Evolutionary conservation across 208 protist species (phyloP).

Genomic region (Strigomonas galati): DNA sequence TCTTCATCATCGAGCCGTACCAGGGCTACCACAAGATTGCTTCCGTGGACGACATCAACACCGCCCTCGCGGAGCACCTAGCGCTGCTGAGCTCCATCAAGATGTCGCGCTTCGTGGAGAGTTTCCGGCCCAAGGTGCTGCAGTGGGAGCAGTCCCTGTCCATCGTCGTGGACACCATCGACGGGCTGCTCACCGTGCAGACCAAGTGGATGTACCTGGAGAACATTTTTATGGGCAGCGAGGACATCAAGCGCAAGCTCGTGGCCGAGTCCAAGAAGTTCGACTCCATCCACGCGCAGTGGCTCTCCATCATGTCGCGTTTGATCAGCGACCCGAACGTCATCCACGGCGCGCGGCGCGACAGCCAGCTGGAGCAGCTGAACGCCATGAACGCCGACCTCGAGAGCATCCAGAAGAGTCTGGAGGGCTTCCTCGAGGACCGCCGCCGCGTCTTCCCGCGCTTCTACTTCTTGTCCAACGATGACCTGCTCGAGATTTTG

Average conservation of each 20-base stretch:
- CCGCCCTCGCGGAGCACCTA: conserved; percentile 92
- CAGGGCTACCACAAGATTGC: conserved; percentile 91
- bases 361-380: conserved; percentile 92
- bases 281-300: conserved; percentile 93
- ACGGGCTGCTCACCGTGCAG: conserved; percentile 91
- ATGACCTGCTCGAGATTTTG: conserved; percentile 97
- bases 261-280: conserved; percentile 96
- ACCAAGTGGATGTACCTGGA: conserved; percentile 97
- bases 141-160: conserved; percentile 95
- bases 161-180: conserved; percentile 93
- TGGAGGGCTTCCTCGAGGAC: conserved; percentile 97
- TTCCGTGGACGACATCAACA: conserved; percentile 93
- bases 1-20: conserved; percentile 84
- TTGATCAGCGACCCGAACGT: conserved; percentile 90
- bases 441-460: conserved; percentile 95
- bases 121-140: conserved; percentile 93
- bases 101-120: conserved; percentile 93
- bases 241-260: conserved; percentile 98
- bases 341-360: conserved; percentile 76
- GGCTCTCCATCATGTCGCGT: conserved; percentile 87
- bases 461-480: conserved; percentile 98
- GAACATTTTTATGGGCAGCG: conserved; percentile 96
- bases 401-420: conserved; percentile 96
- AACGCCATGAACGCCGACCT: conserved; percentile 93
- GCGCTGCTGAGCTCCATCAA: conserved; percentile 94